Evolutionary conservation across 441 rosid species (phyloP).

Genomic region (Croton setiger): DNA sequence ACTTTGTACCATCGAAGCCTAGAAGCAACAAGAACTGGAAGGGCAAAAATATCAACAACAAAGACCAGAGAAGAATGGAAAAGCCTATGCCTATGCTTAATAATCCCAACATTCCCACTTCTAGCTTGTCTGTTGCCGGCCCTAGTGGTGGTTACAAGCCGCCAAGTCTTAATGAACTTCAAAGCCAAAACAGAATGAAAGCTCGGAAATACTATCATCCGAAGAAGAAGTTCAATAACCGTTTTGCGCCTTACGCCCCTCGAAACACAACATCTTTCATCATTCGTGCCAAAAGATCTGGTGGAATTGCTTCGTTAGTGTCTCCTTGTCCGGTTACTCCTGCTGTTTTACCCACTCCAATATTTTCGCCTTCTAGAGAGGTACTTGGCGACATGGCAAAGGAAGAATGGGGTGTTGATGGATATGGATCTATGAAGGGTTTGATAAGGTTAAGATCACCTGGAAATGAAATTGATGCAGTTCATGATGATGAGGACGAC

Average conservation of each 20-base stretch:
- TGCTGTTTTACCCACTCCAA: slow-evolving; percentile 75
- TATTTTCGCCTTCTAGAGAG: slow-evolving; percentile 83
- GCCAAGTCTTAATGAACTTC: slow-evolving; percentile 74
- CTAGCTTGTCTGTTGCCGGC: slow-evolving; percentile 18
- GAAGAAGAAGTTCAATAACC: slow-evolving; percentile 52
- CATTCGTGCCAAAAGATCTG: slow-evolving; percentile 82
- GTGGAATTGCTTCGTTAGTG: slow-evolving; percentile 89
- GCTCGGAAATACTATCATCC: slow-evolving; percentile 73
- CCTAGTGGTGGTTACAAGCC: slow-evolving; percentile 62
- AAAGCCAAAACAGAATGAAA: slow-evolving; percentile 67
- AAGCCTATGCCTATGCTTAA: slow-evolving; percentile 24
- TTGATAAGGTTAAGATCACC: slow-evolving; percentile 75
- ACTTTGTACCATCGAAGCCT: slow-evolving; percentile 41
- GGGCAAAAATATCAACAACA: slow-evolving; percentile 51
- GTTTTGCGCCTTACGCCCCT: slow-evolving; percentile 89
- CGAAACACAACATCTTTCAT: slow-evolving; percentile 86
- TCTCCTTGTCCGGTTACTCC: slow-evolving; percentile 93
- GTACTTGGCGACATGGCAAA: slow-evolving; percentile 90
- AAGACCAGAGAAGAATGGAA: slow-evolving; percentile 50
- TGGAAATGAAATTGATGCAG: slow-evolving; percentile 46
- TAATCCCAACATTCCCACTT: slow-evolving; percentile 20
- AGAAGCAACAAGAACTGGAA: slow-evolving; percentile 64
- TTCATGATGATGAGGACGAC: slow-evolving; percentile 74
- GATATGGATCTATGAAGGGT: slow-evolving; percentile 97
- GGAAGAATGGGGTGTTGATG: slow-evolving; percentile 99